Evolutionary conservation across 2,329 filamentous ascomycete species (phyloP), one percentile per base, ranked within the genome.

Genomic region (Claviceps sp.): DNA sequence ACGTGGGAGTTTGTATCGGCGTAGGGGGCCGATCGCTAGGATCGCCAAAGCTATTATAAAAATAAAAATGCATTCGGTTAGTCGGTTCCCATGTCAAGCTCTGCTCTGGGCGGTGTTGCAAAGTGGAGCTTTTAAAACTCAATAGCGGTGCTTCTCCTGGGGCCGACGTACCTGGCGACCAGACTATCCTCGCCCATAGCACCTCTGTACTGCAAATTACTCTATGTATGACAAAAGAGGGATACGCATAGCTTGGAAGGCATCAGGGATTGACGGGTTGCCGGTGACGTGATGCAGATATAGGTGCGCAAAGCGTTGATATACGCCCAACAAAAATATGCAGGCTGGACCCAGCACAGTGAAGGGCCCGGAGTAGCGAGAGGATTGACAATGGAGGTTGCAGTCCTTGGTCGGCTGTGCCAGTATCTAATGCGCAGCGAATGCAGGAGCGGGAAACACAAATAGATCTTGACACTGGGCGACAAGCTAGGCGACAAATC

Each of bases 161-260:
- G 39, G 39, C 24, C 19, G 53, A 50, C 67, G 68, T 73, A 70
- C 79, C 77, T 81, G 65, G 72, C 71, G 68, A 69, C 68, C 64
- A 68, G 68, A 69, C 74, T 73, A 69, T 81, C 75, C 69, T 74
- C 75, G 74, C 72, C 82, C 80, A 83, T 83, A 81, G 76, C 78
- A 80, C 59, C 62, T 49, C 51, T 30, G 59, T 55, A 54, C 55
- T 52, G 52, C 55, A 53, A 51, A 54, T 54, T 53, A 38, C 52
- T 48, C 53, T 53, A 56, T 49, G 17, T 53, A 55, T 42, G 41
- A 13, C 17, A 16, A 17, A 17, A 26, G 17, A 44, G 30, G 7
- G 16, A 30, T 13, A 44, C 3, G 10, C 17, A 22, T 22, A 16
- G 41, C 41, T 42, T 24, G 54, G n/a, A 48, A 5, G 2, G 22